Evolutionary conservation across 192 early-diverging fungal species (phyloP), one percentile per base, ranked within the genome.

Genomic region (Coemansia umbellata): DNA sequence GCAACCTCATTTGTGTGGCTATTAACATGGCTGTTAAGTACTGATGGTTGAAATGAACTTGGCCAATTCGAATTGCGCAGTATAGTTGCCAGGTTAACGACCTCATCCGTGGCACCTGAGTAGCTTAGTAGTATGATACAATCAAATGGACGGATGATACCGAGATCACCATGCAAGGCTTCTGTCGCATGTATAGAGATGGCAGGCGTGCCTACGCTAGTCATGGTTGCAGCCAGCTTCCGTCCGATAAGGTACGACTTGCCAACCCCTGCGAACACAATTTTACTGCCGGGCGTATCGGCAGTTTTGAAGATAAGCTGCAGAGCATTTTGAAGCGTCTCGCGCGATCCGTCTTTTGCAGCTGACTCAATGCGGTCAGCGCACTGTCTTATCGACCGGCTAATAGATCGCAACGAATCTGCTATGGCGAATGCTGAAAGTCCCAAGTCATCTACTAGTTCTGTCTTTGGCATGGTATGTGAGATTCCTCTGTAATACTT

Each of bases 201-300:
- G 3, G 71, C 51, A 5, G 27, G 60, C 6, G 64, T 66, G 4
- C 71, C 71, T 8, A 63, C 32, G 56, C 64, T 67, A 18, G 60
- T 67, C 37, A 67, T 32, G 2, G 71, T 74, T 11, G 71, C 71
- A 3, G 71, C 59, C 11, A 74, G 55, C 33, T 74, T 74, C 17
- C 52, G 53, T n/a, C 60, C 65, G 9, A 74, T 51, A 11, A 60
- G 53, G 24, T 51, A 66, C 8, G 64, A 67, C 33, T 74, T 74
- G 55, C 71, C 71, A 1, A 74, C 60, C 5, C 64, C 71, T 0
- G 71, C 53, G 26, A 74, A 54, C 19, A 74, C 49, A 7, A 67
- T 18, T 26, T 68, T 66, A 37, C 55, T 28, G 5, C 30, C 19
- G 5, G 24, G 42, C 1, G 50, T 35, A 14, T 53, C 49, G 5